Evolutionary conservation across 2,329 filamentous ascomycete species (phyloP), one percentile per base, ranked within the genome.

Genomic region (Claviceps humidiphila): DNA sequence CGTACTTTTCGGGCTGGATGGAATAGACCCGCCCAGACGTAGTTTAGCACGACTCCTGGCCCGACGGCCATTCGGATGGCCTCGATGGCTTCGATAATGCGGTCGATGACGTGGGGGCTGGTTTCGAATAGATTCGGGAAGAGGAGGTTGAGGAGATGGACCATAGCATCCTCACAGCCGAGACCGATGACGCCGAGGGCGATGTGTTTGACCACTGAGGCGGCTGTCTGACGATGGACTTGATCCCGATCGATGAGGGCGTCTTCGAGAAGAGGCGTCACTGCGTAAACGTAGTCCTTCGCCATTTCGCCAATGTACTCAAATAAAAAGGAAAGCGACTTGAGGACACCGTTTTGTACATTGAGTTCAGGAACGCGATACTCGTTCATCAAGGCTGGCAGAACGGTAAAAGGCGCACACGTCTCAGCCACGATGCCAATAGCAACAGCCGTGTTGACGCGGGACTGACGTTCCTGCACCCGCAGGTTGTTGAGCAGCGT

Each of bases 221-320:
- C 93, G 1, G 93, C 93, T 1, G 93, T 98, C 68, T 98, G 93
- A 30, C 93, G 84, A 71, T 98, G 93, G 1, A 98, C 93, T 71
- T 98, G 93, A 67, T 98, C 93, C 56, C 93, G 85, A 68, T 98
- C 93, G 69, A 96, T 96, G 56, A 98, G 82, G 2, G 94, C 93
- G 65, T 98, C 93, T 66, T 98, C 93, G 2, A 98, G 82, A 9
- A 98, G 75, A 6, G 93, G 93, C 2, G 90, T 96, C 38, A 98
- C 90, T 17, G 94, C 93, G 64, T 98, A 98, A 64, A 98, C 93
- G 66, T 98, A 98, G 69, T 98, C 93, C 72, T 97, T 98, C 57
- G 89, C 89, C 93, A 98, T 97, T 70, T 98, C 93, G 57, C 93
- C 93, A 66, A 98, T 98, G 71, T 98, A 98, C 66, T 98, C 93